phyloP scores from a whole-genome alignment of 768 basidiomycete genomes.

The Rhizopogon sp. region DNA sequence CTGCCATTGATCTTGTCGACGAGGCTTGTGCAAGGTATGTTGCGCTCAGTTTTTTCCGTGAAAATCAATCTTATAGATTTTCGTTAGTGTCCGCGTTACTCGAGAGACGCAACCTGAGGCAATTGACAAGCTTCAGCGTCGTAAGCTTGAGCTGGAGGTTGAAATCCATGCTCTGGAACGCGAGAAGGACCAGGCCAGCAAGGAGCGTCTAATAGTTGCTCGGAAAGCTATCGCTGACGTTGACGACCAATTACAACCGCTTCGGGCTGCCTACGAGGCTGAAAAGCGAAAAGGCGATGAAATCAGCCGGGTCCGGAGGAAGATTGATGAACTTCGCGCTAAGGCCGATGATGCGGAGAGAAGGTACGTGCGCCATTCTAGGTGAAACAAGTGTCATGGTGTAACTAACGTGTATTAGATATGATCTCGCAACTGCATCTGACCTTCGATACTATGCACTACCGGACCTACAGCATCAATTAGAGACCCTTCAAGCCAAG shows the following conservation, averaged over 20 bases:
- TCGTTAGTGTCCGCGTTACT: constrained; percentile 75
- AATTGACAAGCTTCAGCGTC: constrained; percentile 86
- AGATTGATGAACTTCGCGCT: constrained; percentile 85
- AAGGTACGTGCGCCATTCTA: constrained; percentile 40
- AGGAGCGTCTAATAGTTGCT: constrained; percentile 71
- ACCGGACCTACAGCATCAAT: constrained; percentile 75
- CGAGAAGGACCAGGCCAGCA: constrained; percentile 86
- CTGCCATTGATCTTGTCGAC: constrained; percentile 89
- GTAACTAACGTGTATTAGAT: constrained; percentile 31
- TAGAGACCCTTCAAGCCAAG: constrained; percentile 66
- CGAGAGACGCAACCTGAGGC: constrained; percentile 93
- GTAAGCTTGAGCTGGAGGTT: constrained; percentile 86
- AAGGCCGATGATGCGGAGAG: constrained; percentile 94
- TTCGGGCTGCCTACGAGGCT: constrained; percentile 81
- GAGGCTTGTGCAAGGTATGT: constrained; percentile 84
- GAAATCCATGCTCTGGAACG: constrained; percentile 93
- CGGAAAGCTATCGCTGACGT: constrained; percentile 78
- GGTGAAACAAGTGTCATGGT: neutral
- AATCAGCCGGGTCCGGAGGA: constrained; percentile 67
- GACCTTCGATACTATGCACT: constrained; percentile 91
- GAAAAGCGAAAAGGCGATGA: constrained; percentile 82
- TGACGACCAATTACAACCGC: constrained; percentile 78
- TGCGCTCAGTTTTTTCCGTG: neutral
- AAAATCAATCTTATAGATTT: constrained; percentile 4
- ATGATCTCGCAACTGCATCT: constrained; percentile 72